Conservation (phyloP, 768 basidiomycete genomes). For the Lentinula sp. region DNA sequence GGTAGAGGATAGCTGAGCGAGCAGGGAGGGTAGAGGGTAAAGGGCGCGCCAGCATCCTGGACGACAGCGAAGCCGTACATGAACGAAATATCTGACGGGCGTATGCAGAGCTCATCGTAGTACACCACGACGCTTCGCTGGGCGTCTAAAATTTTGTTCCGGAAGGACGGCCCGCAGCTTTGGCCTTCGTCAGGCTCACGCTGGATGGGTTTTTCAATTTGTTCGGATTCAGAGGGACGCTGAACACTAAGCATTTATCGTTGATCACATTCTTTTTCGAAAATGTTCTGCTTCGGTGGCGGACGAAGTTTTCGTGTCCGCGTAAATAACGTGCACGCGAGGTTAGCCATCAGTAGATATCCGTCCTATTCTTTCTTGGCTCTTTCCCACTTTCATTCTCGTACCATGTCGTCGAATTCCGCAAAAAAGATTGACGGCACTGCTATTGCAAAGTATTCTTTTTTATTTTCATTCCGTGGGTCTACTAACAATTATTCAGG, state of each 20-base stretch:
- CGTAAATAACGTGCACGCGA: slow-evolving; percentile 6
- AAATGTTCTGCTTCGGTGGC: not conserved
- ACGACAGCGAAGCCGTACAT: slow-evolving; percentile 53
- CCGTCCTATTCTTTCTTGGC: not conserved
- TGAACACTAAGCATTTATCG: not conserved
- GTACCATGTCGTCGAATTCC: slow-evolving; percentile 29
- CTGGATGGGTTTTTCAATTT: not conserved
- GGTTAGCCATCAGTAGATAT: slow-evolving; percentile 1
- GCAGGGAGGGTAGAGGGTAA: slow-evolving; percentile 17
- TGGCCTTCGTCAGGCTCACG: not conserved
- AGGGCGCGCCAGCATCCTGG: slow-evolving; percentile 37
- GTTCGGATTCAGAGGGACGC: not conserved
- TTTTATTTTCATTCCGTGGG: not conserved
- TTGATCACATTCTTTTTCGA: not conserved
- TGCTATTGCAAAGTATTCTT: slow-evolving; percentile 71
- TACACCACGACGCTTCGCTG: not conserved
- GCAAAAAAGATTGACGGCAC: slow-evolving; percentile 74
- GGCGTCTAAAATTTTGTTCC: not conserved
- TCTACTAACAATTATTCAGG: slow-evolving; percentile 33
- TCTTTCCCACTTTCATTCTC: slow-evolving; percentile 10
- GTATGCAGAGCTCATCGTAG: slow-evolving; percentile 46
- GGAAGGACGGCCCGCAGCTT: not conserved
- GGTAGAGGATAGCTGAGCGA: slow-evolving; percentile 18
- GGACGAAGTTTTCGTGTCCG: not conserved
- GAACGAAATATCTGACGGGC: slow-evolving; percentile 50